Evolutionary conservation across 2,329 filamentous ascomycete species (phyloP).

Genomic region (Penicillium verrucosum): DNA sequence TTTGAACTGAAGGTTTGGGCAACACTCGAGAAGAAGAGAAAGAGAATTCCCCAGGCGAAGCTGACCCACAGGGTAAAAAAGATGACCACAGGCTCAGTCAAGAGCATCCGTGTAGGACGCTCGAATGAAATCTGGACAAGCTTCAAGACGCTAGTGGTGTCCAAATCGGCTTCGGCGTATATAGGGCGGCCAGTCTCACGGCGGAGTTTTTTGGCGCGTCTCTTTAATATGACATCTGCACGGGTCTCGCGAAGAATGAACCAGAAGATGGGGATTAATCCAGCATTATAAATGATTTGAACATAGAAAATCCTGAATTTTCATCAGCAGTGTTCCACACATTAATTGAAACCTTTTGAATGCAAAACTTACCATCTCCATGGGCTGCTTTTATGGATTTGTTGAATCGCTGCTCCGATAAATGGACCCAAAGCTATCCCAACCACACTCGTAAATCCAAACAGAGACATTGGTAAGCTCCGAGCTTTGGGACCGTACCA

Average conservation of each 20-base stretch:
- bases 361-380: constrained; percentile 42
- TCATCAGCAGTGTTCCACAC: not conserved
- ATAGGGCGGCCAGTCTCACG: constrained; percentile 32
- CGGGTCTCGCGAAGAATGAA: constrained; percentile 44
- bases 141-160: constrained; percentile 21
- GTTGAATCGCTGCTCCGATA: constrained; percentile 40
- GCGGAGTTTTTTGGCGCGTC: constrained; percentile 41
- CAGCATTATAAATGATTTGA: constrained; percentile 46
- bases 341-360: too few relatives aligned
- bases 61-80: constrained; percentile 46
- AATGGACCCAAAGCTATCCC: constrained; percentile 47
- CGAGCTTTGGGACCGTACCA: constrained; percentile 39
- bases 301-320: constrained; percentile 43
- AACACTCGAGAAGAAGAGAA: constrained; percentile 43
- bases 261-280: constrained; percentile 41
- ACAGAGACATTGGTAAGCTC: constrained; percentile 45
- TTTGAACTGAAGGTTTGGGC: constrained; percentile 40
- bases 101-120: constrained; percentile 39
- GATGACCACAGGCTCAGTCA: constrained; percentile 43
- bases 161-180: constrained; percentile 27
- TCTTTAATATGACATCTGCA: constrained; percentile 41
- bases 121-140: constrained; percentile 41
- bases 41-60: constrained; percentile 46
- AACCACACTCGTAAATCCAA: constrained; percentile 44
- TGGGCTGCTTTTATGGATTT: constrained; percentile 31